These are phyloP conservation scores for Apiotrichum akiyoshidainum DNA, from an alignment of 1,284 basidiomycete genomes.

Conservation along the genomic window DNA sequence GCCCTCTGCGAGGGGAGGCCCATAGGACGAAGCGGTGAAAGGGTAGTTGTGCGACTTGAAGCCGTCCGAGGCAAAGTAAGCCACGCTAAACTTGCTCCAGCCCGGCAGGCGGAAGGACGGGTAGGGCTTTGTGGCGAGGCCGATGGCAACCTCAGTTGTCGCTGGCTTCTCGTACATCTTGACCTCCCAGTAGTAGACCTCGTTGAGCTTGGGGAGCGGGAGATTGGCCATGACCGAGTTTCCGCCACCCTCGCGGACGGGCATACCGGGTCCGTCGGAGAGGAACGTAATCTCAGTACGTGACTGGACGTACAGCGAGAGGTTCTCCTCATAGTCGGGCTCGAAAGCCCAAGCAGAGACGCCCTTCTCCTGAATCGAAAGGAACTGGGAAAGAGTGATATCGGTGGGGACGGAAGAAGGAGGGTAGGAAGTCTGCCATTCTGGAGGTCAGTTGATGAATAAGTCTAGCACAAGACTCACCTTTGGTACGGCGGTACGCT, in stretches of 20 bases:
- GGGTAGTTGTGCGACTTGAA: constrained; percentile 98
- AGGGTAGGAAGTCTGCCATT: constrained; percentile 84
- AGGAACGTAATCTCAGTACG: constrained; percentile 94
- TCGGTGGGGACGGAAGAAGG: constrained; percentile 90
- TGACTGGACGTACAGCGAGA: constrained; percentile 83
- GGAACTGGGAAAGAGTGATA: constrained; percentile 92
- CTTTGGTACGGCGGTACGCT: constrained; percentile 82
- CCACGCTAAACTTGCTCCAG: constrained; percentile 83
- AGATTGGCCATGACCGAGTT: constrained; percentile 92
- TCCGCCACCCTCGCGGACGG: constrained; percentile 57
- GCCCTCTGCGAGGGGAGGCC: constrained; percentile 81
- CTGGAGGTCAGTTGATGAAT: constrained; percentile 52
- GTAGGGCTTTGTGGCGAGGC: constrained; percentile 91
- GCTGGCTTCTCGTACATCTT: constrained; percentile 94
- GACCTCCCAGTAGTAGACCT: constrained; percentile 97
- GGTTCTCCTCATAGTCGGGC: constrained; percentile 89
- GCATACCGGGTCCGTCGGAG: constrained; percentile 78
- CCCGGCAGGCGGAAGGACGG: constrained; percentile 89
- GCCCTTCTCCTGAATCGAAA: constrained; percentile 96
- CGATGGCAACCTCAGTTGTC: constrained; percentile 77
- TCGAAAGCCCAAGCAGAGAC: constrained; percentile 97
- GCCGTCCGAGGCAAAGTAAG: constrained; percentile 86
- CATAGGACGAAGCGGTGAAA: constrained; percentile 83
- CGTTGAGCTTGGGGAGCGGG: constrained; percentile 89
- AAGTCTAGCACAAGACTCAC: constrained; percentile 50